Evolutionary conservation across 176 grass and related monocot genomes (phyloP).

Genomic region (Tillandsia leiboldiana): DNA sequence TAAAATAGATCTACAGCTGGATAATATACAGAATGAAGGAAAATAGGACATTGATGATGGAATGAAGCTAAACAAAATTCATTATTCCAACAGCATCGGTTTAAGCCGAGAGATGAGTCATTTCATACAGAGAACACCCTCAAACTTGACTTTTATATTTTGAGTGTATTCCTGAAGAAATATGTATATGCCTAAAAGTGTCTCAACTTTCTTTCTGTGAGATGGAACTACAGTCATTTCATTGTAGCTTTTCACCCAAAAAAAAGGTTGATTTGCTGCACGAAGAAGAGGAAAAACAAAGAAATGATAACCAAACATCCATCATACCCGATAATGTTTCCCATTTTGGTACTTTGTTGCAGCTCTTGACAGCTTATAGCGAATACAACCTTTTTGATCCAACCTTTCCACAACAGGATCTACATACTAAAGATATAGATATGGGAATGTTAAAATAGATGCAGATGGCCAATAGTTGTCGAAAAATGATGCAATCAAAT

Average conservation of each 20-base stretch:
- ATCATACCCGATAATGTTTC: conserved; percentile 84
- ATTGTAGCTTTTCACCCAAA: neutral
- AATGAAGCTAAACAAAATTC: too few relatives aligned
- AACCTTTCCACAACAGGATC: conserved; percentile 83
- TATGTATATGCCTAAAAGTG: too few relatives aligned
- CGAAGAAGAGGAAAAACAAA: neutral
- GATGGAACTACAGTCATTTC: too few relatives aligned
- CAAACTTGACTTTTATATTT: too few relatives aligned
- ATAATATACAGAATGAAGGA: too few relatives aligned
- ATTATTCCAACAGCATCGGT: too few relatives aligned
- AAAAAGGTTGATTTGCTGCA: neutral
- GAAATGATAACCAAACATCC: neutral
- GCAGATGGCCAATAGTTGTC: neutral
- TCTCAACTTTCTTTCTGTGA: too few relatives aligned
- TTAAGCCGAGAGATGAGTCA: too few relatives aligned
- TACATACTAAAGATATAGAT: conserved; percentile 55
- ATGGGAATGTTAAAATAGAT: conserved; percentile 15
- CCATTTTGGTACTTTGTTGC: conserved; percentile 81
- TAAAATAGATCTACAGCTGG: too few relatives aligned
- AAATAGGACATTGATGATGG: too few relatives aligned
- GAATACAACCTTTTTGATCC: conserved; percentile 51
- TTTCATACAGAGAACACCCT: too few relatives aligned
- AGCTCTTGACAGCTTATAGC: conserved; percentile 61
- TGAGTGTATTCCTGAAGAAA: too few relatives aligned
- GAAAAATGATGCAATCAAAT: conserved; percentile 23